Percentiles rank a stretch among this genome's conserved stretches.
Conservation (phyloP, 2,329 filamentous ascomycete species). For the Fusarium musae region DNA sequence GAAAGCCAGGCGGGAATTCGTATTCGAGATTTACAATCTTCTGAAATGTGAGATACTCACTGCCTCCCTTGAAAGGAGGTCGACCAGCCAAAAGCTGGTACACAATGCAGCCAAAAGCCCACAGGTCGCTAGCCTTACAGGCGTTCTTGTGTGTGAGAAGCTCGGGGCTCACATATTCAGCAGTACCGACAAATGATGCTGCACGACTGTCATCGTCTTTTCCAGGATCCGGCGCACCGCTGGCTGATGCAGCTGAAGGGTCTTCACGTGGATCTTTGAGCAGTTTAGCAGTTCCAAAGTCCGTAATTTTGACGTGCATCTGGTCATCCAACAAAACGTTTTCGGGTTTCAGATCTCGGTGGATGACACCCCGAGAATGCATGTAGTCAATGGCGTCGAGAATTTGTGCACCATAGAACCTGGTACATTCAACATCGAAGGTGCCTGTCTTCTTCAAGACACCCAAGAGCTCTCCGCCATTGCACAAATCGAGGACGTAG, state of each 20-base stretch:
- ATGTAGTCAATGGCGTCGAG: constrained; percentile 97
- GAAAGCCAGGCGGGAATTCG: constrained; percentile 90
- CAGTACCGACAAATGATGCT: constrained; percentile 95
- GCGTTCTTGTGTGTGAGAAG: constrained; percentile 96
- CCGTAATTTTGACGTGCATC: constrained; percentile 98
- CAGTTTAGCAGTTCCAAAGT: constrained; percentile 98
- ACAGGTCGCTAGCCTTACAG: constrained; percentile 96
- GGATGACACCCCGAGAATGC: constrained; percentile 95
- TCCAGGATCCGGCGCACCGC: constrained; percentile 51
- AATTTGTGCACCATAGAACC: constrained; percentile 96
- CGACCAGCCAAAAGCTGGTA: constrained; percentile 96
- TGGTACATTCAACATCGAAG: constrained; percentile 93
- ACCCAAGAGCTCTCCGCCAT: constrained; percentile 89
- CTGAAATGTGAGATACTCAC: constrained; percentile 97
- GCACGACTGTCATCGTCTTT: constrained; percentile 75
- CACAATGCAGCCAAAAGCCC: constrained; percentile 98
- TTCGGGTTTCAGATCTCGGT: constrained; percentile 95
- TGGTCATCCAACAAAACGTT: constrained; percentile 95
- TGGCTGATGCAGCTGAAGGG: constrained; percentile 50
- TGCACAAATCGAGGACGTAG: constrained; percentile 94
- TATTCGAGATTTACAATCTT: constrained; percentile 97
- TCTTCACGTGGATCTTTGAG: constrained; percentile 60
- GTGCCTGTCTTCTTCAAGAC: constrained; percentile 94
- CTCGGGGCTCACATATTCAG: constrained; percentile 97
- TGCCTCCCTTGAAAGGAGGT: constrained; percentile 94